phyloP scores from a whole-genome alignment of 2,329 filamentous ascomycete species.

The Colletotrichum melonis region DNA sequence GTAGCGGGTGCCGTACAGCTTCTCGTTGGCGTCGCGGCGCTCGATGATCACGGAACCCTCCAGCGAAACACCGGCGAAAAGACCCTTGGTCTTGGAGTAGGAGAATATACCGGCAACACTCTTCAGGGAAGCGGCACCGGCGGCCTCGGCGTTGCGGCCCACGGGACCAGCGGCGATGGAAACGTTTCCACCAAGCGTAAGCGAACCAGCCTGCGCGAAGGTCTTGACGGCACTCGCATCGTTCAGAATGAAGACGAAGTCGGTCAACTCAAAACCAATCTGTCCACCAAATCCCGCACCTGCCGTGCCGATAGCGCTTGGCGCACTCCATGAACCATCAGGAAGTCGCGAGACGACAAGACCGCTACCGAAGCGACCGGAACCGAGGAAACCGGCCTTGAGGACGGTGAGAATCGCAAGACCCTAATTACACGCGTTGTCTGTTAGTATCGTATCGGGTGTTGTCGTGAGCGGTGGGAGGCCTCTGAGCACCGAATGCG shows the following conservation, averaged over 20 bases:
- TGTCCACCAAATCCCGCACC: conserved; percentile 88
- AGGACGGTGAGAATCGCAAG: conserved; percentile 88
- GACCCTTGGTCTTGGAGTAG: conserved; percentile 97
- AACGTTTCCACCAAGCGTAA: conserved; percentile 96
- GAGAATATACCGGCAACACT: conserved; percentile 93
- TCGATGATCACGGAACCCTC: conserved; percentile 95
- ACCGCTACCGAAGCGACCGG: conserved; percentile 83
- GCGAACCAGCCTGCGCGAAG: conserved; percentile 90
- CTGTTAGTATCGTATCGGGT: conserved; percentile 14
- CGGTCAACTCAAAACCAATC: conserved; percentile 88
- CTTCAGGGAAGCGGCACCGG: conserved; percentile 90
- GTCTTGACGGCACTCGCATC: conserved; percentile 89
- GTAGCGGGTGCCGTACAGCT: conserved; percentile 87
- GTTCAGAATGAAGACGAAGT: conserved; percentile 99
- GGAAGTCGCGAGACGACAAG: conserved; percentile 83
- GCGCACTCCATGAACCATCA: conserved; percentile 84
- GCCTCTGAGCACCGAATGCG: conserved; percentile 10
- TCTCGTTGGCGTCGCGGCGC: conserved; percentile 95
- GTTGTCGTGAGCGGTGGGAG: background rate
- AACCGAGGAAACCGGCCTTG: conserved; percentile 88
- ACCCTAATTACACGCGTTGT: conserved; percentile 59
- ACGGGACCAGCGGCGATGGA: conserved; percentile 94
- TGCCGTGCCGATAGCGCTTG: conserved; percentile 82
- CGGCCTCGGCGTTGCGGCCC: conserved; percentile 94
- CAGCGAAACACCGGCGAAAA: conserved; percentile 95